Percentiles rank a stretch among this genome's conserved stretches.
These are phyloP conservation scores for Trichoderma afroharzianum DNA, from an alignment of 2,329 filamentous ascomycete genomes.

Conservation along the genomic window DNA sequence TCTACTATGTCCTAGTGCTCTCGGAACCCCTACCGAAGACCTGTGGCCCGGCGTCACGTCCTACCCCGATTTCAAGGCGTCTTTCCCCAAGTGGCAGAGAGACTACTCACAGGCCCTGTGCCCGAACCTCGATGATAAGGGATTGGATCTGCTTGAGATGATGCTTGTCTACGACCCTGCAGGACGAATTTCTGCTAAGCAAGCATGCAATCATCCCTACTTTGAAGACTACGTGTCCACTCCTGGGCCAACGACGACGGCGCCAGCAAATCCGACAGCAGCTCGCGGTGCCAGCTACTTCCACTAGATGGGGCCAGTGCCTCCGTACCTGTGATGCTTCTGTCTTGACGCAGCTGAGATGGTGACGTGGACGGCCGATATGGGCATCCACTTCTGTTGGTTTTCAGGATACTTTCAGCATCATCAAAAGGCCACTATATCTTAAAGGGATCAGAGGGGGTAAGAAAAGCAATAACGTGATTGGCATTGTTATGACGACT, in stretches of 20 bases:
- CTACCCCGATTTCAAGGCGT: constrained; percentile 89
- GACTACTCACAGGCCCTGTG: constrained; percentile 65
- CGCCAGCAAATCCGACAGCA: constrained; percentile 19
- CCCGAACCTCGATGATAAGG: constrained; percentile 66
- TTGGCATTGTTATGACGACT: neutral
- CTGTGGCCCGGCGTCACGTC: constrained; percentile 91
- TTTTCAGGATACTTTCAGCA: constrained; percentile 24
- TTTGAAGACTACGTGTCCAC: constrained; percentile 50
- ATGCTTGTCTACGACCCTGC: constrained; percentile 87
- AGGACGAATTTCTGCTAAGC: constrained; percentile 83
- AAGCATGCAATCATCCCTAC: constrained; percentile 79
- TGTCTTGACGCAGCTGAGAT: neutral
- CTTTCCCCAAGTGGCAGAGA: constrained; percentile 86
- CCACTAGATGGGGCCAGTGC: constrained; percentile 30
- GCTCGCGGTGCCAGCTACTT: constrained; percentile 35
- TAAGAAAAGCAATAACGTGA: neutral
- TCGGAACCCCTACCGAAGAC: constrained; percentile 79
- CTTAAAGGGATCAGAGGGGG: neutral
- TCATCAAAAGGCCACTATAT: neutral
- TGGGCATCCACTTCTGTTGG: neutral
- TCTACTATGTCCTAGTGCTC: constrained; percentile 46
- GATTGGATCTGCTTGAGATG: constrained; percentile 63
- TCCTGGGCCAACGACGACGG: constrained; percentile 24
- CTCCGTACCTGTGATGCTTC: constrained; percentile 22
- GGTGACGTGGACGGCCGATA: neutral